Conservation (phyloP, 306 rosid species). For the Sechiopsis laciniata region DNA sequence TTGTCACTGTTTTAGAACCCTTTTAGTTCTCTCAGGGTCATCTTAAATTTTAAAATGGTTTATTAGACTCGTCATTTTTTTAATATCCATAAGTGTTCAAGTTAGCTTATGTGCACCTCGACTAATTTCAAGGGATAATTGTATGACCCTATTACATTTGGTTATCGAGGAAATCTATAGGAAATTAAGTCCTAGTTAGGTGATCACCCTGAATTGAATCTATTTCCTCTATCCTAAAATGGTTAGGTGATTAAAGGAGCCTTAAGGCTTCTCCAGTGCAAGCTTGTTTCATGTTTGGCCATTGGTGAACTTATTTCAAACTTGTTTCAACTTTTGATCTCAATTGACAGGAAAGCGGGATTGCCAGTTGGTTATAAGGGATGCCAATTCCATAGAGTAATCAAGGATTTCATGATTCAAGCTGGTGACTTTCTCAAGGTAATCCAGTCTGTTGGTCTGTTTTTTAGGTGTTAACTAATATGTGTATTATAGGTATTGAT, state of each 20-base stretch:
- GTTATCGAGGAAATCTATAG: too few relatives aligned
- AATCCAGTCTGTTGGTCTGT: slow-evolving; percentile 2
- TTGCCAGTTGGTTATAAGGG: slow-evolving; percentile 92
- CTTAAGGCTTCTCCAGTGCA: neutral
- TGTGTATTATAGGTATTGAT: neutral
- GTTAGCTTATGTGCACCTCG: too few relatives aligned
- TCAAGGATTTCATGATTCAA: slow-evolving; percentile 97
- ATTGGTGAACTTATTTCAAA: too few relatives aligned
- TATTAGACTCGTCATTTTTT: too few relatives aligned
- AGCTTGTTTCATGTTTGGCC: neutral
- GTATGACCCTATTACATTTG: too few relatives aligned
- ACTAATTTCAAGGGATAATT: too few relatives aligned
- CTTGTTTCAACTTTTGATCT: neutral
- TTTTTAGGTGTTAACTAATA: too few relatives aligned
- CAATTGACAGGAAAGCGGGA: slow-evolving; percentile 71
- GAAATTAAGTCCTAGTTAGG: too few relatives aligned
- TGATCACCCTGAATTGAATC: too few relatives aligned
- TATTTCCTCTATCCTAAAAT: too few relatives aligned
- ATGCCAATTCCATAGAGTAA: slow-evolving; percentile 91
- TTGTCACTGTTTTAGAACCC: slow-evolving; percentile 1
- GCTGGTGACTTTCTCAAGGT: slow-evolving; percentile 95
- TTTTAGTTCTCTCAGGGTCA: neutral
- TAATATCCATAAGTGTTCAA: too few relatives aligned
- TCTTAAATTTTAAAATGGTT: neutral
- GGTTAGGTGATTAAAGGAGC: too few relatives aligned